Evolutionary conservation across 2,329 filamentous ascomycete genomes (phyloP), one percentile per base, ranked within the genome.

Genomic region (Cercospora zeae-maydis): DNA sequence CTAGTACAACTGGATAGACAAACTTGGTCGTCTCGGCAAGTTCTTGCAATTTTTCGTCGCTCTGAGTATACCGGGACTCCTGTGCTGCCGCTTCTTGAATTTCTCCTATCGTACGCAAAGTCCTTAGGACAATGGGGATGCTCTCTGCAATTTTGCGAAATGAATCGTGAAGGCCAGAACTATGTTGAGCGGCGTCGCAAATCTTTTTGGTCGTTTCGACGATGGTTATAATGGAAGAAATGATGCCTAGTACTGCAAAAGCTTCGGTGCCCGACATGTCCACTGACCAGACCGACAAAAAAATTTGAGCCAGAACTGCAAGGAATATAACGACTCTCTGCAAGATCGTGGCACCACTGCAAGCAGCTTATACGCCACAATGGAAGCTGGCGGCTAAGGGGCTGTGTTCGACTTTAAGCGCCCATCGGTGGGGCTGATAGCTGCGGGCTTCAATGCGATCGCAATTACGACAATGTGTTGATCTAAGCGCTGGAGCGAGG

Each of bases 161-260:
- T 33, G 49, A 53, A 31, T 53, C 33, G 49, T 53, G 49, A 33
- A 53, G 49, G n/a, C 49, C 49, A 33, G 27, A 53, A 27, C 27
- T 31, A 33, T 53, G n/a, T 53, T 31, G 49, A 31, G 27, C 49
- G 16, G 49, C 49, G 19, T 53, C 49, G 24, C 19, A 53, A 33
- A 53, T 27, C 49, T 53, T 53, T 53, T 53, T 27, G 19, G 49
- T 27, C 49, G 49, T 31, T 53, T 53, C 49, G 19, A 53, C 27
- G n/a, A 53, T 53, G 19, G 19, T 53, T 19, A 53, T 53, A n/a
- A 53, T 53, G 49, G 49, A 53, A 33, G 49, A 27, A 13, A 53
- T 53, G 19, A 53, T 53, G 19, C 49, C 49, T 19, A 53, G 49
- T 53, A 53, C 49, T 53, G 49, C 49, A 53, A 53, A 53, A 16